Conservation (phyloP, 495 filamentous ascomycete genomes). For the Margaritispora aquatica region DNA sequence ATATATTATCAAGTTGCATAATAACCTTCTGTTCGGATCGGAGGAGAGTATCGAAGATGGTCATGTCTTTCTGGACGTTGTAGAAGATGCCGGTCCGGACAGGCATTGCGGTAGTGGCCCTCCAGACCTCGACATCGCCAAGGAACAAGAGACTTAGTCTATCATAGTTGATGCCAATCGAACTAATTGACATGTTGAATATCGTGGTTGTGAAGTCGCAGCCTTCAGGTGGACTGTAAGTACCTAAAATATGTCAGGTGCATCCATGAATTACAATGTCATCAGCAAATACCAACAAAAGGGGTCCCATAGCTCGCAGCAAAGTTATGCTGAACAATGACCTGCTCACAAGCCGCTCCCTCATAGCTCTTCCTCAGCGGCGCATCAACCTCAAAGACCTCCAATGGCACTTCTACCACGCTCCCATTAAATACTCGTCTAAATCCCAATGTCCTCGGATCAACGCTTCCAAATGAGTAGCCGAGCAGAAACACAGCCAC, state of each 20-base stretch:
- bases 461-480: neutral
- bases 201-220: constrained; percentile 70
- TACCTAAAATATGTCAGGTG: constrained; percentile 27
- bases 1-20: constrained; percentile 76
- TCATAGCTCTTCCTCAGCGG: constrained; percentile 7
- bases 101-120: constrained; percentile 81
- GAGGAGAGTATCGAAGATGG: constrained; percentile 61
- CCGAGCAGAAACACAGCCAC: neutral
- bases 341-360: constrained; percentile 6
- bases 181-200: constrained; percentile 74
- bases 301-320: constrained; percentile 69
- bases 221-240: constrained; percentile 54
- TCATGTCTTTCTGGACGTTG: constrained; percentile 81
- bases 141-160: constrained; percentile 71
- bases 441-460: neutral
- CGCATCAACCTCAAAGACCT: constrained; percentile 10
- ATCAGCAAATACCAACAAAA: constrained; percentile 56
- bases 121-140: constrained; percentile 71
- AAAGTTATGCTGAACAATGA: constrained; percentile 65
- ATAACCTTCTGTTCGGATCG: constrained; percentile 63
- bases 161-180: constrained; percentile 69
- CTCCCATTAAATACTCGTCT: neutral
- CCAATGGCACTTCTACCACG: neutral
- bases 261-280: neutral
- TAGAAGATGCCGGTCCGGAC: constrained; percentile 53